Base-by-base conservation (phyloP, 1,284 basidiomycete genomes). In the Limonomyces culmigenus region DNA sequence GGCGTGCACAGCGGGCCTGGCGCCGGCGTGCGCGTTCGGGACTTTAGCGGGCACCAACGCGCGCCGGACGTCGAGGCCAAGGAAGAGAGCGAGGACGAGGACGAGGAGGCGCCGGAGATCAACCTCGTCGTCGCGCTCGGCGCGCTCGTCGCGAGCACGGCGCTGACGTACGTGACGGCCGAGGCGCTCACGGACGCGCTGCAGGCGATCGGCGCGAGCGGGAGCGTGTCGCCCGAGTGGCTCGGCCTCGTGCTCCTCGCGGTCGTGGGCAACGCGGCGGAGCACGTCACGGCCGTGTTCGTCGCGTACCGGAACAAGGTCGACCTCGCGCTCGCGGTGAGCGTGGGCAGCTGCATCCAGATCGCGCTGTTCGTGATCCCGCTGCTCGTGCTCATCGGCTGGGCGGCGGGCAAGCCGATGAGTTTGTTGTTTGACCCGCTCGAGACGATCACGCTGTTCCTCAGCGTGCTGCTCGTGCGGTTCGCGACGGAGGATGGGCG, bases 221-320 rank as follows among this genome's bases (percentile, higher is more conserved):
- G 66, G 25, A 44, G 45, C 46, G 46, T 72, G 40, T 61, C 63
- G 36, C 62, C 67, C 41, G 69, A 75, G 45, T 77, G 71, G 54
- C 62, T 77, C 39, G 73, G 69, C 4, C 52, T 78, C 15, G 77
- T 83, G 47, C 54, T 81, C 21, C 62, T 83, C 4, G 78, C 77
- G 4, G 58, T 74, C 33, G 67, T 74, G 39, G 67, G 70, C 37
- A 80, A 78, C 45, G 68, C 70, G 30, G 72, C 73, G 3, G 74
- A 78, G 50, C 72, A 76, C 47, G 62, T 69, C 34, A 74, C 74
- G 0, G 72, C 73, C 12, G 72, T 78, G 38, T 67, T 70, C 5
- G 74, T 78, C 14, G 72, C 74, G 0, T 56, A 63, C 41, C 76
- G 76, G 51, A 56, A 65, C 40, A 59, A 66, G 49, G 59, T 70